Percentiles rank a stretch among this genome's conserved stretches.
These are phyloP conservation scores for Yamadazyma mexicana DNA, from an alignment of 1,139 yeast genomes.

Conservation along the genomic window DNA sequence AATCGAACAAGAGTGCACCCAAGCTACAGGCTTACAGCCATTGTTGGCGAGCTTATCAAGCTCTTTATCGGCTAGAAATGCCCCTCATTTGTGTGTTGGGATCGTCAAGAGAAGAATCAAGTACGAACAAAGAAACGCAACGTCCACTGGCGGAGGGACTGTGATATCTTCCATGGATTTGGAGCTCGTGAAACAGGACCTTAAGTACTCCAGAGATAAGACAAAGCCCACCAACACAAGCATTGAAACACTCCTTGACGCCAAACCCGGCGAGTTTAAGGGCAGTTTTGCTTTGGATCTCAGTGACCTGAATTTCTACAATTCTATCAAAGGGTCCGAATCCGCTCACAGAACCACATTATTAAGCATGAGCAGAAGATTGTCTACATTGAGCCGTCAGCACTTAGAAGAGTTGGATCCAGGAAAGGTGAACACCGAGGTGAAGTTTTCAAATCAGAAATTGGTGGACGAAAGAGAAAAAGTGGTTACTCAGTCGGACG, in stretches of 20 bases:
- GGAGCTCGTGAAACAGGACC: slow-evolving; percentile 29
- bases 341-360: slow-evolving; percentile 29
- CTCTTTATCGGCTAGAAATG: slow-evolving; percentile 33
- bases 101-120: slow-evolving; percentile 31
- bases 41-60: slow-evolving; percentile 35
- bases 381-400: slow-evolving; percentile 34
- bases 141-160: slow-evolving; percentile 9
- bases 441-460: slow-evolving; percentile 31
- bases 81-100: slow-evolving; percentile 38
- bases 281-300: slow-evolving; percentile 47
- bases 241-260: slow-evolving; percentile 23
- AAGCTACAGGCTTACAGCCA: slow-evolving; percentile 32
- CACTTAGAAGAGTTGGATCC: slow-evolving; percentile 27
- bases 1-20: slow-evolving; percentile 31
- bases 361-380: slow-evolving; percentile 39
- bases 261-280: slow-evolving; percentile 39
- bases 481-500: slow-evolving; percentile 45
- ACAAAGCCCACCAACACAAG: slow-evolving; percentile 16
- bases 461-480: slow-evolving; percentile 7
- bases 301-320: slow-evolving; percentile 42
- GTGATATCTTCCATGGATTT: slow-evolving; percentile 22
- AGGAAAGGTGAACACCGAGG: slow-evolving; percentile 39
- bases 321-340: slow-evolving; percentile 36
- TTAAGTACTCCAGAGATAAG: slow-evolving; percentile 21
- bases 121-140: slow-evolving; percentile 17